Conservation (phyloP, 2,329 filamentous ascomycete genomes). For the Xylaria sp. region DNA sequence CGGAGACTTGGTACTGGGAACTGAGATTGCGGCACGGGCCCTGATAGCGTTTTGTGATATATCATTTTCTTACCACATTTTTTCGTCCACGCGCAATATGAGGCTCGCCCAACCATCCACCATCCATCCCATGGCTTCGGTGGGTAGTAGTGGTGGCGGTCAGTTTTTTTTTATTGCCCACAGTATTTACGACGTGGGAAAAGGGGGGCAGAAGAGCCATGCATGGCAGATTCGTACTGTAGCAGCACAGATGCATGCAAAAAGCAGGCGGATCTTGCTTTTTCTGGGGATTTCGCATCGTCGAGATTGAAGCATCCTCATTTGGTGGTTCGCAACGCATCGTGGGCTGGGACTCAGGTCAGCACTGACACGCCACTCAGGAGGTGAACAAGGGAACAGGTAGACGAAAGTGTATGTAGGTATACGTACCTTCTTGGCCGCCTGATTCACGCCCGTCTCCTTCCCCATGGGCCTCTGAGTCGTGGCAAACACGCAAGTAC, state of each 20-base stretch:
- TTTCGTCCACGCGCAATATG: background rate
- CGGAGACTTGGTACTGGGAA: conserved; percentile 12
- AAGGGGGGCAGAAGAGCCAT: conserved; percentile 3
- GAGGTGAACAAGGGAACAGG: conserved; percentile 9
- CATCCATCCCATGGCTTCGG: background rate
- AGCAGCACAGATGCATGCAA: background rate
- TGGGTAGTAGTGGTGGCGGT: background rate
- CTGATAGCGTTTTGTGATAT: conserved; percentile 14
- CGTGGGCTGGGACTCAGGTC: conserved; percentile 13
- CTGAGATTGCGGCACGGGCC: background rate
- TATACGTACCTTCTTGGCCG: no score
- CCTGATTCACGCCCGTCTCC: no score
- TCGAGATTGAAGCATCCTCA: background rate
- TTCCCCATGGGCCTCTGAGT: no score
- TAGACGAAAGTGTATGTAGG: background rate
- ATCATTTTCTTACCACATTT: conserved; percentile 6
- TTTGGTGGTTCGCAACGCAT: conserved; percentile 11
- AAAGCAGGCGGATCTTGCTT: conserved; percentile 18
- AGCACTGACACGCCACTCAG: conserved; percentile 31
- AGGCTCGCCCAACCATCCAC: background rate
- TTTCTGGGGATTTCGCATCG: conserved; percentile 1
- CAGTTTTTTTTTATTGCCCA: background rate
- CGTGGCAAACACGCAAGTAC: no score
- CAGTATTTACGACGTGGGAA: background rate
- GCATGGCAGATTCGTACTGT: background rate